Base-by-base conservation (phyloP, 768 basidiomycete genomes). In the Mycena vitilis region DNA sequence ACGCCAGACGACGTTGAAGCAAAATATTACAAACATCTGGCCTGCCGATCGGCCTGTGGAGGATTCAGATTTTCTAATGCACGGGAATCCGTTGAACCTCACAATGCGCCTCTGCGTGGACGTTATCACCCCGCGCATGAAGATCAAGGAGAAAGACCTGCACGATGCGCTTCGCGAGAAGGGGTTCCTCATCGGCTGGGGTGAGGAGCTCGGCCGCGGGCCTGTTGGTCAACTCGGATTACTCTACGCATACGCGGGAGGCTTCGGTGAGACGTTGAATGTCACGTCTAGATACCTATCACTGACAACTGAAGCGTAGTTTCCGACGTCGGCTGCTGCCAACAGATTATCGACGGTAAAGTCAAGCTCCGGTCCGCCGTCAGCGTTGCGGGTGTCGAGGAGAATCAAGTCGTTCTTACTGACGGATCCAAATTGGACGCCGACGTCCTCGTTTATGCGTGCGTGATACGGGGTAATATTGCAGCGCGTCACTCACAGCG, bases 271-370 rank as follows among this genome's bases (percentile, higher is more conserved):
- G 16, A 4, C 18, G 45, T n/a, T 47, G 16, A 18, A n/a, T 47
- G n/a, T 4, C 20, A 20, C 8, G 18, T 20, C 23, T 40, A 15
- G 25, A 56, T 8, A 20, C 18, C 18, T 1, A 18, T 13, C 1
- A 38, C 37, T 40, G 37, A 20, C 37, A 5, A 5, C 20, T 20
- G 23, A 52, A 61, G 23, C 11, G 11, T 12, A 60, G 58, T 60
- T 4, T 60, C 44, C 22, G 58, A 60, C 22, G 58, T 60, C 20
- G 58, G 58, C 4, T 60, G 58, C 44, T 45, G 58, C 23, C 58
- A 60, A 13, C 22, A 18, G 3, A 60, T 60, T 15, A 60, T 60
- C 58, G 58, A 60, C 16, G 58, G 58, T 22, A 48, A 47, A 37
- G 25, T 60, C 30, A 60, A 60, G 23, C 42, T 60, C 18, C 12